These are phyloP conservation scores for Volvariella surrecta DNA, from an alignment of 1,284 basidiomycete genomes.

Conservation along the genomic window DNA sequence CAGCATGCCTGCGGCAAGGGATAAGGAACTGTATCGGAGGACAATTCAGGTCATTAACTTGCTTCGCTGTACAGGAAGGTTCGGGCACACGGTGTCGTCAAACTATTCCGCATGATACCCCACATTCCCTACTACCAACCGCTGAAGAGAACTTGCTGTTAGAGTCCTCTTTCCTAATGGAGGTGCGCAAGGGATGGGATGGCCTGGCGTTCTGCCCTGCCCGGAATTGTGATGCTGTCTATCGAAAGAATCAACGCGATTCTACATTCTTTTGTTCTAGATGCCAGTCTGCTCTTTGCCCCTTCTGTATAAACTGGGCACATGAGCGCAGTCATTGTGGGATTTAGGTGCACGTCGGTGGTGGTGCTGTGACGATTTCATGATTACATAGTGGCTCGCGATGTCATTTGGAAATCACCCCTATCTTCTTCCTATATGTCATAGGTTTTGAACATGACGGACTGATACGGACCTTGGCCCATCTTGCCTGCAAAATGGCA, in stretches of 20 bases:
- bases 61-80: background rate
- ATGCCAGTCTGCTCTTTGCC: background rate
- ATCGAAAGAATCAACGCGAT: background rate
- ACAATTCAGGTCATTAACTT: background rate
- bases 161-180: background rate
- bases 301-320: background rate
- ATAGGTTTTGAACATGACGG: too few relatives aligned
- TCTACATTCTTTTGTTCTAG: background rate
- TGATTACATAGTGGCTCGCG: too few relatives aligned
- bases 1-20: constrained; percentile 29
- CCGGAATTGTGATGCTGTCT: background rate
- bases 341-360: too few relatives aligned
- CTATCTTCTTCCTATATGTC: too few relatives aligned
- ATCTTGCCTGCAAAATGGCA: too few relatives aligned
- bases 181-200: background rate
- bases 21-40: background rate
- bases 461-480: too few relatives aligned
- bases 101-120: background rate
- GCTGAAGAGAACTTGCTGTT: background rate
- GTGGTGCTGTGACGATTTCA: too few relatives aligned
- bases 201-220: background rate
- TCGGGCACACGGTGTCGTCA: background rate
- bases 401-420: too few relatives aligned
- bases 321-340: background rate
- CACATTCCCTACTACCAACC: background rate